Evolutionary conservation across 805 yeast genomes (phyloP), one percentile per base, ranked within the genome.

Genomic region (Candida xyloterini): DNA sequence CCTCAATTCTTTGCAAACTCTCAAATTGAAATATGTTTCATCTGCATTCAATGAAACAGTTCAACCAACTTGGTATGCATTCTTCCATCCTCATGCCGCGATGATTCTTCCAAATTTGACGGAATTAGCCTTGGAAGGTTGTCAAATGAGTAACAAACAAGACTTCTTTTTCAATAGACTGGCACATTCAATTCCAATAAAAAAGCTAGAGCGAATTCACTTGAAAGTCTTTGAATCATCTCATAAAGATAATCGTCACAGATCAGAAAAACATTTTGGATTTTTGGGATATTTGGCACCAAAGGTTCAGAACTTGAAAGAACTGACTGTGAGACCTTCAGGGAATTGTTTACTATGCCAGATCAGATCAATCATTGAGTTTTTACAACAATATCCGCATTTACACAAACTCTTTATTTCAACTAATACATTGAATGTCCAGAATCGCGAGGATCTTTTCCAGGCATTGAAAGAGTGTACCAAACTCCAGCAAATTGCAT

Each of bases 321-420:
- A 31, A 10, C 33, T 60, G 7, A 39, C 44, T n/a, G 15, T 60
- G 2, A 49, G 52, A 31, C 57, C 58, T 21, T 48, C 58, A 0
- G 56, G 55, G 16, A 55, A 59, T 33, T 59, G 64, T 27, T 27
- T 48, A 6, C 14, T 40, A n/a, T 58, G 63, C 27, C 64, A 60
- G 34, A 25, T 51, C 14, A 29, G 40, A 10, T 50, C 58, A 5
- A 16, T 53, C 3, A 16, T 51, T 5, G 7, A 32, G 1, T 49
- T 56, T 15, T 21, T 57, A 11, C 20, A 32, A 3, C 15, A 13
- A 2, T 36, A 42, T 14, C 20, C 35, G 5, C 32, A 31, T 5
- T 15, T 57, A 5, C 26, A 35, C 10, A 29, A 34, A 1, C 20
- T 58, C 2, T 46, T 52, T 23, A 18, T 59, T 5, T 50, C 52